These are phyloP conservation scores for Arctium minus DNA, from an alignment of 129 eudicot species.

Conservation along the genomic window DNA sequence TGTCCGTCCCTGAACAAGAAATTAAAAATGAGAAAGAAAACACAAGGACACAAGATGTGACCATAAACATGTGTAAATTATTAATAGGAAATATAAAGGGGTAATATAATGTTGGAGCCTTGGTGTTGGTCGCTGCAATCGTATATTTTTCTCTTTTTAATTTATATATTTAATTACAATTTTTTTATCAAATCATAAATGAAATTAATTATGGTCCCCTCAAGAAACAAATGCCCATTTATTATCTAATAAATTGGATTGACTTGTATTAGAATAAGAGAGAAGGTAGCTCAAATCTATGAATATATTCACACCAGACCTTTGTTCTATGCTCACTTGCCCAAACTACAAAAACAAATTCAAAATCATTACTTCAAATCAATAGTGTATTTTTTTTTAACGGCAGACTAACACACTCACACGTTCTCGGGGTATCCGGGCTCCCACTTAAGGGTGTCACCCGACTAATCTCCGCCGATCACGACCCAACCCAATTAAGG, in stretches of 20 bases:
- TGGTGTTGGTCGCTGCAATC: not conserved
- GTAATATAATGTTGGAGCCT: not conserved
- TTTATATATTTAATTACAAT: not conserved
- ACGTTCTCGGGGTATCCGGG: no score
- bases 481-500: no score
- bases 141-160: not conserved
- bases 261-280: not conserved
- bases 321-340: not conserved
- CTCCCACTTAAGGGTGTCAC: no score
- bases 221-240: not conserved
- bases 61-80: no score
- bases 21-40: no score
- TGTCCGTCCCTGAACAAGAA: no score
- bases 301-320: not conserved
- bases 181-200: not conserved
- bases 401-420: no score
- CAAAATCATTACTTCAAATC: no score
- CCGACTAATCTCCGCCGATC: no score
- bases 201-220: not conserved
- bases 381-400: no score
- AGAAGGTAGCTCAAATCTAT: not conserved
- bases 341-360: not conserved
- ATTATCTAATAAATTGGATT: not conserved
- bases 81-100: no score
- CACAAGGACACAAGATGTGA: no score